Evolutionary conservation across 768 basidiomycete species (phyloP).

Genomic region (Lactarius akahatsu): DNA sequence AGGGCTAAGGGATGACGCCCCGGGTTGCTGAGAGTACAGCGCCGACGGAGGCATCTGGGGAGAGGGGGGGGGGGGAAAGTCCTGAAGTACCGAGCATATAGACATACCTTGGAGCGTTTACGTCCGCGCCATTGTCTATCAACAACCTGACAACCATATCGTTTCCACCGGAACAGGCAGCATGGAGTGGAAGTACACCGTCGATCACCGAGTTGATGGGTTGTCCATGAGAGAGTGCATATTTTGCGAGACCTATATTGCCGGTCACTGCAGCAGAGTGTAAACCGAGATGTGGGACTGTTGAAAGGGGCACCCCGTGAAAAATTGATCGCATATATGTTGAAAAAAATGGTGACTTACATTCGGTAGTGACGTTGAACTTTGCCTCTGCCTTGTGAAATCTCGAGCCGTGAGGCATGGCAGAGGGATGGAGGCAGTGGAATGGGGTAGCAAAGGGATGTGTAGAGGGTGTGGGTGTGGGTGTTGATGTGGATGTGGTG

Average conservation of each 20-base stretch:
- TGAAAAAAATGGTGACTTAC: conserved; percentile 36
- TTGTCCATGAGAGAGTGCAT: conserved; percentile 90
- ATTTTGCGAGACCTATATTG: conserved; percentile 89
- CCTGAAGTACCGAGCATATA: conserved; percentile 31
- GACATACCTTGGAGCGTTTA: conserved; percentile 83
- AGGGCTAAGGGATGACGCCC: background rate
- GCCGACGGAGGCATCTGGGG: background rate
- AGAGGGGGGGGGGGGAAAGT: background rate
- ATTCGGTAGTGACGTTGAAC: conserved; percentile 56
- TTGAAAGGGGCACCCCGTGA: conserved; percentile 1
- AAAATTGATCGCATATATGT: background rate
- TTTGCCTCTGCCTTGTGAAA: conserved; percentile 45
- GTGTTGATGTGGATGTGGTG: background rate
- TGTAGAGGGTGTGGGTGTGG: background rate
- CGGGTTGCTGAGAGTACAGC: background rate
- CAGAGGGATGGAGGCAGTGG: background rate
- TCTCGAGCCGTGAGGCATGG: conserved; percentile 41
- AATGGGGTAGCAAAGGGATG: background rate
- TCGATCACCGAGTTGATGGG: conserved; percentile 95
- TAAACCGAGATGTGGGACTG: conserved; percentile 74
- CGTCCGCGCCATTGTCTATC: conserved; percentile 95
- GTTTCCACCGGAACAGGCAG: conserved; percentile 88
- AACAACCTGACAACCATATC: conserved; percentile 84
- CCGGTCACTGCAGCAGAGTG: conserved; percentile 80
- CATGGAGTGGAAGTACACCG: conserved; percentile 95